phyloP scores from a whole-genome alignment of 768 basidiomycete species.

The Agrocybe chaxingu region DNA sequence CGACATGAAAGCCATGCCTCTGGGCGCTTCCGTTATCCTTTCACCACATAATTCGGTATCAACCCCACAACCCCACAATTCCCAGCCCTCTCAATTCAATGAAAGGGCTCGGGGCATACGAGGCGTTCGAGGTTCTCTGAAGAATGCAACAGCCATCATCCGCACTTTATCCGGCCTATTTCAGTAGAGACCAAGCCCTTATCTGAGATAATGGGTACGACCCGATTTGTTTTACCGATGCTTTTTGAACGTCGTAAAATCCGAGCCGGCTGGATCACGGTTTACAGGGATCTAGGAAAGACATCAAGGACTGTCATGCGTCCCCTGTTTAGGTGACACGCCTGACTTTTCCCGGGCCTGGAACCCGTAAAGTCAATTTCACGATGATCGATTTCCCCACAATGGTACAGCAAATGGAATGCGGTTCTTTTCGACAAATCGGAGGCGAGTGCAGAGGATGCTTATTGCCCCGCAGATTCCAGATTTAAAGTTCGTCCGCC shows the following conservation, averaged over 20 bases:
- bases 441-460: neutral
- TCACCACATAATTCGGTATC: neutral
- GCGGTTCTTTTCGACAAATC: neutral
- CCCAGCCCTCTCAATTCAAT: neutral
- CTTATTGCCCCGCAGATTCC: slow-evolving; percentile 7
- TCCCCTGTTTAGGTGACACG: slow-evolving; percentile 1
- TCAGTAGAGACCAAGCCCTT: slow-evolving; percentile 1
- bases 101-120: neutral
- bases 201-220: slow-evolving; percentile 7
- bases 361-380: neutral
- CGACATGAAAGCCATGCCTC: too few species aligned
- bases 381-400: slow-evolving; percentile 5
- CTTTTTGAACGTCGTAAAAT: neutral
- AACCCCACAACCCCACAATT: slow-evolving; percentile 11
- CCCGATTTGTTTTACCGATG: slow-evolving; percentile 13
- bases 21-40: neutral
- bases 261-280: slow-evolving; percentile 5
- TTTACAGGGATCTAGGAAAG: neutral
- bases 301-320: neutral
- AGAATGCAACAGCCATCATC: neutral
- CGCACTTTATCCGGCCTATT: slow-evolving; percentile 13
- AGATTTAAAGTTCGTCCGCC: neutral
- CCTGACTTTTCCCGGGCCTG: slow-evolving; percentile 1
- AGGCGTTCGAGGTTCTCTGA: neutral
- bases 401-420: neutral